Base-by-base conservation (phyloP, 2,329 filamentous ascomycete genomes). In the Fusarium bactridioides region DNA sequence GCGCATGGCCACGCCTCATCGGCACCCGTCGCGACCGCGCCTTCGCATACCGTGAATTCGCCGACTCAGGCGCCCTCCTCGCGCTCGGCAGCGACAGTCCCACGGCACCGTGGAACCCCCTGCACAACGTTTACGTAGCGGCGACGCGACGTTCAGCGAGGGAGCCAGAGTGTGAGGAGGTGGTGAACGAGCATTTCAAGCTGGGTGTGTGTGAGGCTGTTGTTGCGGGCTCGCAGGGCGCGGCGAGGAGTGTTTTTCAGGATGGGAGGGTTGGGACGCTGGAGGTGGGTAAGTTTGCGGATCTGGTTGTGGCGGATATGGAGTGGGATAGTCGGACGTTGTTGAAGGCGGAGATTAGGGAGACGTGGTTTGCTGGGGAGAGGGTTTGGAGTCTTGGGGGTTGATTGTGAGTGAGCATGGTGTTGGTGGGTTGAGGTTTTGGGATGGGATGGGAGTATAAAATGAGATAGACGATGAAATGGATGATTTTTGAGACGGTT, bases 21-120 rank as follows among this genome's bases (percentile, higher is more conserved):
- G 88, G 88, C 1, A 69, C 86, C 53, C 83, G 89, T 4, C 86
- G 88, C 75, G 83, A 81, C 53, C 84, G 89, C 23, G 88, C 89
- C 0, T 91, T 91, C 74, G 88, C 89, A 4, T 91, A 91, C 79
- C 84, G 84, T 25, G 88, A 91, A 54, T 90, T 91, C 35, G 83
- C 84, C 23, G 85, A 87, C 64, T 80, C 82, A 4, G 88, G 87
- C 9, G 86, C 88, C 0, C 77, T 82, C 5, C 79, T 90, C 5
- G 87, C 88, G 0, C 81, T 90, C 12, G 88, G 88, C 0, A 86
- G 84, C 25, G 88, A 90, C 73, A 83, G 85, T 5, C 88, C 88
- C 1, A 90, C 88, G 0, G 87, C 88, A 3, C 87, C 88, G 0
- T 85, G 86, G 78, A 79, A 81, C 16, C 83, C 87, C 10, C 77